Percentiles rank a stretch among this genome's conserved stretches.
phyloP scores from a whole-genome alignment of 345 rosid genomes.

The Sisymbrium irio region DNA sequence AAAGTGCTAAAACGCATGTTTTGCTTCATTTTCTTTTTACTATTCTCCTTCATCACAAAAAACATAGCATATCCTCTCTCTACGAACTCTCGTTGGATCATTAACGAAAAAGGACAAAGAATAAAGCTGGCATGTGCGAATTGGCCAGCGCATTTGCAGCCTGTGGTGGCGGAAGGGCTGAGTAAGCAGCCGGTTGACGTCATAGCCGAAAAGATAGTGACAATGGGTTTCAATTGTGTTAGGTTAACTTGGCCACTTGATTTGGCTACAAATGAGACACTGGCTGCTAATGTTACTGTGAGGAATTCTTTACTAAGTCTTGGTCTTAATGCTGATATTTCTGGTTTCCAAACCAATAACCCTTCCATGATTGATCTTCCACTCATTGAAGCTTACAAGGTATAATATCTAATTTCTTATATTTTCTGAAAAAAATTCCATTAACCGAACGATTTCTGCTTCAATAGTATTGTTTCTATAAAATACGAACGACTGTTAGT shows the following conservation, averaged over 20 bases:
- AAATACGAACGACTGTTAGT: no score
- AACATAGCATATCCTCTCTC: slow-evolving; percentile 45
- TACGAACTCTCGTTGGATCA: slow-evolving; percentile 53
- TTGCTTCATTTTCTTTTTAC: not conserved
- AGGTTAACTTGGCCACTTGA: slow-evolving; percentile 66
- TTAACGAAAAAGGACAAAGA: slow-evolving; percentile 43
- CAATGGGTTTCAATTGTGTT: slow-evolving; percentile 66
- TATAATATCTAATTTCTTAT: slow-evolving; percentile 2
- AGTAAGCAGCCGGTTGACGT: slow-evolving; percentile 55
- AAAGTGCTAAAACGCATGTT: slow-evolving; percentile 6
- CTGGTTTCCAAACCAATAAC: slow-evolving; percentile 61
- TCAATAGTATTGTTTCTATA: no score
- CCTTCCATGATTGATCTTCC: slow-evolving; percentile 73
- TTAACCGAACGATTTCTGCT: no score
- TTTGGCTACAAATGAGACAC: slow-evolving; percentile 51
- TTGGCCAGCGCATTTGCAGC: slow-evolving; percentile 63
- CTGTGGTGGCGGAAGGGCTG: slow-evolving; percentile 71
- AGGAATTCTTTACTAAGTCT: slow-evolving; percentile 54
- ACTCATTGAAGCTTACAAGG: slow-evolving; percentile 70
- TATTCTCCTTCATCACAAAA: not conserved
- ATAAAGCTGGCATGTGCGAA: slow-evolving; percentile 70
- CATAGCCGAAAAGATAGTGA: slow-evolving; percentile 34
- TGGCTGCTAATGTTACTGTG: slow-evolving; percentile 48
- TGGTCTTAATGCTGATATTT: slow-evolving; percentile 52
- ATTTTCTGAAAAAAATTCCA: no score